Conservation (phyloP, 2,329 filamentous ascomycete species). For the Fusarium pseudonygamai region DNA sequence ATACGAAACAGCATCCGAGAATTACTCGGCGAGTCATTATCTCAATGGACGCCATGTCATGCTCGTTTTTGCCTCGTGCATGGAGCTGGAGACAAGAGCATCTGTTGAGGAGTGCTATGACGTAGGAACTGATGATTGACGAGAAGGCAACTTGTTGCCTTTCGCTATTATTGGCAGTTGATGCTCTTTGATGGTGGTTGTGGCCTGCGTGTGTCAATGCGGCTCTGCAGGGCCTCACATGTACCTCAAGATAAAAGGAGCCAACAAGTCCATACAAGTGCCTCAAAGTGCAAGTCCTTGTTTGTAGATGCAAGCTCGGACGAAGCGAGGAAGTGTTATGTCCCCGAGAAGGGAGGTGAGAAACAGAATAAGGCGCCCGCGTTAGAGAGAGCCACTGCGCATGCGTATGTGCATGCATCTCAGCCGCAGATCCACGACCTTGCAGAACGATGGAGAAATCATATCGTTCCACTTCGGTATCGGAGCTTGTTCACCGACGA, state of each 20-base stretch:
- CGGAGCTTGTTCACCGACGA: not conserved
- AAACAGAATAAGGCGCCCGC: not conserved
- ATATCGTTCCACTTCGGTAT: not conserved
- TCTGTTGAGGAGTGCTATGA: not conserved
- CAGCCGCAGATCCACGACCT: not conserved
- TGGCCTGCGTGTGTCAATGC: not conserved
- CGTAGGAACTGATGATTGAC: not conserved
- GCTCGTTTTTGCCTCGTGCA: not conserved
- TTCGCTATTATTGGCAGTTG: not conserved
- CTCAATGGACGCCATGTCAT: not conserved
- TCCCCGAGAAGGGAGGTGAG: not conserved
- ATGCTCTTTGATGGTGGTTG: not conserved
- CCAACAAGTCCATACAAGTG: not conserved
- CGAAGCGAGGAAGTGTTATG: not conserved
- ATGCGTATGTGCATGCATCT: not conserved
- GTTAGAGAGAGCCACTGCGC: not conserved
- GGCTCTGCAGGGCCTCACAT: not conserved
- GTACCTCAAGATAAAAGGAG: not conserved
- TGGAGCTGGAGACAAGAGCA: not conserved
- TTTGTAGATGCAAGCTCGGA: not conserved
- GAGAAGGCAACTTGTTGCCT: not conserved
- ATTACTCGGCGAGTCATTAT: not conserved
- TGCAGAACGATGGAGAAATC: not conserved
- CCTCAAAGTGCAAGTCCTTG: not conserved
- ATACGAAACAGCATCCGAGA: not conserved